Conservation (phyloP, 2,329 filamentous ascomycete species). For the Chalaropsis thielavioides region DNA sequence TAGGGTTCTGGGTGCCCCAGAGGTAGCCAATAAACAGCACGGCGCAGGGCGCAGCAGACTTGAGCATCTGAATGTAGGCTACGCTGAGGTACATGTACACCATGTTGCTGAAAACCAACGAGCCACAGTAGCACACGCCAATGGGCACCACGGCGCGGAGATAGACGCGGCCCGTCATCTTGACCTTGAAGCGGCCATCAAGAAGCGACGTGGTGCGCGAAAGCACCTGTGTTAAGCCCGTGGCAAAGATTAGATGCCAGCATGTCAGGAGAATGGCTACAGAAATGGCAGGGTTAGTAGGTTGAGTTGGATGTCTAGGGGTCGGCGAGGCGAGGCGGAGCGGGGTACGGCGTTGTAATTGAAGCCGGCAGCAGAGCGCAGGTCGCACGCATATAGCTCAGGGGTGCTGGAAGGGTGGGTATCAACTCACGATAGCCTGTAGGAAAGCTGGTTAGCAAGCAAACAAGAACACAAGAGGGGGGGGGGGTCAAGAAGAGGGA, state of each 20-base stretch:
- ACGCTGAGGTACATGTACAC: constrained; percentile 54
- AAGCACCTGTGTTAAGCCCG: constrained; percentile 49
- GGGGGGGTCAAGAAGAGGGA: background rate
- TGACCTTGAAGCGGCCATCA: constrained; percentile 46
- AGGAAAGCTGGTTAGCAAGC: background rate
- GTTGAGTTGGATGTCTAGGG: background rate
- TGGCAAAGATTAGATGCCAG: constrained; percentile 55
- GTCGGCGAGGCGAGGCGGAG: background rate
- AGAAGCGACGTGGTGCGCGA: constrained; percentile 48
- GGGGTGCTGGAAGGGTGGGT: background rate
- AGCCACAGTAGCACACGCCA: constrained; percentile 49
- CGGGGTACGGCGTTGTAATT: too few relatives aligned
- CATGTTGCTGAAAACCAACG: constrained; percentile 52
- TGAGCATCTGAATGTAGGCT: constrained; percentile 58
- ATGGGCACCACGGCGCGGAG: constrained; percentile 50
- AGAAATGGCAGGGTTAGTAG: background rate
- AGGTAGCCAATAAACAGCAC: constrained; percentile 52
- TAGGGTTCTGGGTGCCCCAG: constrained; percentile 37
- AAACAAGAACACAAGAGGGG: constrained; percentile 2
- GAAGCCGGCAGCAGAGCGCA: background rate
- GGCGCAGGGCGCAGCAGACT: constrained; percentile 51
- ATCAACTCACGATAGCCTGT: constrained; percentile 1
- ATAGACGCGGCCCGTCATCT: constrained; percentile 47
- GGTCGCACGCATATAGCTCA: background rate
- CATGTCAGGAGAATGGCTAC: constrained; percentile 45